phyloP scores from a whole-genome alignment of 768 basidiomycete genomes.

The Cystofilobasidium ferigula region DNA sequence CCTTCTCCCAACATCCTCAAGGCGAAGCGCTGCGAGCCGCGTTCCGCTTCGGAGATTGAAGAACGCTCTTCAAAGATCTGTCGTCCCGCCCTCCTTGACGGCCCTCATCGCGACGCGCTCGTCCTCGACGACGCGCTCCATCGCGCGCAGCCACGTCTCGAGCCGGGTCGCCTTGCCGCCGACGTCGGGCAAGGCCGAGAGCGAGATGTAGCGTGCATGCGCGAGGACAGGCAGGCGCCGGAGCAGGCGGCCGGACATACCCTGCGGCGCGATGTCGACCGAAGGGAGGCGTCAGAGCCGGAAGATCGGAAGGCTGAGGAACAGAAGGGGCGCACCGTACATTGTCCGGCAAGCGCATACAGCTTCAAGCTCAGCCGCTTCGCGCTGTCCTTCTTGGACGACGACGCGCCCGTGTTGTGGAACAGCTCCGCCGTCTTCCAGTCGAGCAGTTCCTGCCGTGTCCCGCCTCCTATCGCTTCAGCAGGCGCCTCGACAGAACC shows the following conservation, averaged over 20 bases:
- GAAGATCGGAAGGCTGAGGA: background rate
- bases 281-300: background rate
- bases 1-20: too few species aligned
- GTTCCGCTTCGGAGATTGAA: background rate
- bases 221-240: slow-evolving; percentile 90
- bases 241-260: slow-evolving; percentile 85
- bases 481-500: background rate
- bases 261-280: slow-evolving; percentile 41
- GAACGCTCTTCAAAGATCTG: background rate
- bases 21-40: too few species aligned
- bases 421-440: slow-evolving; percentile 25
- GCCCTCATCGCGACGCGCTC: slow-evolving; percentile 35
- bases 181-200: slow-evolving; percentile 10
- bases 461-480: background rate
- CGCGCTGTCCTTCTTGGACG: slow-evolving; percentile 41
- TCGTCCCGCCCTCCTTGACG: slow-evolving; percentile 28
- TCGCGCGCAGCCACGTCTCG: slow-evolving; percentile 69
- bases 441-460: slow-evolving; percentile 27
- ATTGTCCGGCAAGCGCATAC: slow-evolving; percentile 58
- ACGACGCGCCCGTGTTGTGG: slow-evolving; percentile 2
- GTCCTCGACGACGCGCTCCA: slow-evolving; percentile 60
- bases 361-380: slow-evolving; percentile 52
- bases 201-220: slow-evolving; percentile 63
- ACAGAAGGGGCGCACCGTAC: slow-evolving; percentile 51
- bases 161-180: slow-evolving; percentile 34